Base-by-base conservation (phyloP, 108 stramenopile genomes). In the Conticribra weissflogii region DNA sequence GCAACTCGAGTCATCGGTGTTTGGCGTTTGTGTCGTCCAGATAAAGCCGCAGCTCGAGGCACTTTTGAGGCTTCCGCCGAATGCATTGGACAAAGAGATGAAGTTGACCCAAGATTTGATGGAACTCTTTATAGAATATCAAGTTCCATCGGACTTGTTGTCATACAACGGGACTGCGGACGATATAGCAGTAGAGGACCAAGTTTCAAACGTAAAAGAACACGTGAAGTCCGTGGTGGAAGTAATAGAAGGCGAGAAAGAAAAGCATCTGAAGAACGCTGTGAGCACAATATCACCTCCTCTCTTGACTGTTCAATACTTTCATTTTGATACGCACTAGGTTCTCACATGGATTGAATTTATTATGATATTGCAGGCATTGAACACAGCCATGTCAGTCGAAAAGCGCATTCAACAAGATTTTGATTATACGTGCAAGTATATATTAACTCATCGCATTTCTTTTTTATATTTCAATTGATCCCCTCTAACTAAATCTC, bases 1-100 rank as follows among this genome's bases (percentile, higher is more conserved):
- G 96, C 93, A 96, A 66, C 79, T 96, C 0, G 82, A 76, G 21
- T 85, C 88, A 3, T 87, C 89, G 1, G 85, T 96, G 15, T 94
- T 96, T 76, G 96, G 87, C 0, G 62, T 94, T 2, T 84, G 81
- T 66, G 68, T 90, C 18, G 78, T 96, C 21, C 91, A 96, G 72
- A 65, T 96, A 50, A 94, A 94, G 73, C 93, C 96, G 3, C 96
- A 96, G 66, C 74, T 96, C 1, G 96, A 96, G 66, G 17, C 46
- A 3, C 57, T 94, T 23, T 74, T 96, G 24, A 71, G 83, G 49
- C 78, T 96, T 3, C 87, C 85, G 9, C 45, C 62, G 21, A 81
- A 80, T 57, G 60, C 87, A 3, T 63, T 96, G 45, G 89, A 93
- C 46, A 96, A 96, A 63, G 90, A 94, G 56, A 91, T 96, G 66